Conservation (phyloP, 345 rosid species). For the Salix udensis region DNA sequence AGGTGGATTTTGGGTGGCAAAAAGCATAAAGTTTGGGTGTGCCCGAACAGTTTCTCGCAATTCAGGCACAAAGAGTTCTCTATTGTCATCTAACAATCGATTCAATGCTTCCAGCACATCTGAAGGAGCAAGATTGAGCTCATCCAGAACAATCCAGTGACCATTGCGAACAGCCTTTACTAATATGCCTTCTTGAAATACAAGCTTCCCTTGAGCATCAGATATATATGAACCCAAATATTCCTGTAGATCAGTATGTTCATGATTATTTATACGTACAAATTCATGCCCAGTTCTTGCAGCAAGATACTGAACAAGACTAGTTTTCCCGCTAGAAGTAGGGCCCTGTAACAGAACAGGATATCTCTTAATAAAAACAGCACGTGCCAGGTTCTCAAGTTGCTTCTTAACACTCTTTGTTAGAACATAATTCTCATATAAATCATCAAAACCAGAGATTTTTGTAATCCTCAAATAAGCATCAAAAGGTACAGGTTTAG, state of each 20-base stretch:
- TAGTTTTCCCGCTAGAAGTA: conserved; percentile 96
- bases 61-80: conserved; percentile 95
- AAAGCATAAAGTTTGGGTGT: conserved; percentile 93
- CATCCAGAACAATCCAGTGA: conserved; percentile 91
- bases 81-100: conserved; percentile 87
- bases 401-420: conserved; percentile 73
- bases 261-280: conserved; percentile 93
- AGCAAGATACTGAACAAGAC: conserved; percentile 96
- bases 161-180: conserved; percentile 91
- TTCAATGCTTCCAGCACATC: conserved; percentile 94
- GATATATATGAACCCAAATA: conserved; percentile 84
- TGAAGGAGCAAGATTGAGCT: conserved; percentile 93
- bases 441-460: conserved; percentile 34
- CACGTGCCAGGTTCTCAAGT: conserved; percentile 74
- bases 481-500: conserved; percentile 37
- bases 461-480: conserved; percentile 41
- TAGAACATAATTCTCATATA: conserved; percentile 54
- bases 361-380: conserved; percentile 70
- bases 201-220: conserved; percentile 80
- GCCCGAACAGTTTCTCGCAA: conserved; percentile 64
- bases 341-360: conserved; percentile 97
- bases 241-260: conserved; percentile 91
- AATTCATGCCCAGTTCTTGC: conserved; percentile 76
- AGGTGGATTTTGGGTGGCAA: conserved; percentile 97
- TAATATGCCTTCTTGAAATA: conserved; percentile 86